Base-by-base conservation (phyloP, 768 basidiomycete genomes). In the Nidula microcarpa region DNA sequence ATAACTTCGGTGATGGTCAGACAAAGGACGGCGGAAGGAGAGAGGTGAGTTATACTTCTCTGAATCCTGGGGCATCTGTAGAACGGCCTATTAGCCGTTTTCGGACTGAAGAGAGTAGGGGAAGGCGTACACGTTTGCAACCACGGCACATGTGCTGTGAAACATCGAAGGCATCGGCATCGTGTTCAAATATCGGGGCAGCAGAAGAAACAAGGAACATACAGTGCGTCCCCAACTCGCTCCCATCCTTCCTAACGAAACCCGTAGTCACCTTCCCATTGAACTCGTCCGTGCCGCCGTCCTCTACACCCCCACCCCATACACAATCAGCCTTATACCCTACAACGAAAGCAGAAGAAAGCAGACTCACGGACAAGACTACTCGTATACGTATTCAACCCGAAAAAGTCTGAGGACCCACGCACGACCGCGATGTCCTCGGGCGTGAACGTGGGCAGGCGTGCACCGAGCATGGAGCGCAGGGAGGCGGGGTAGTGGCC, bases 391-490 rank as follows among this genome's bases (percentile, higher is more conserved):
- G 82, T 82, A 63, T 86, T 86, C 67, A 85, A 70, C 5, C 85
- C 85, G 58, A 84, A 83, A 68, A 86, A 87, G 61, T 84, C 85
- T 5, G 83, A 82, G 0, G 82, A 85, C 35, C 80, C 81, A 43
- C 79, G 76, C 37, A 87, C 80, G 14, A 86, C 65, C 1, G 65
- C 62, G n/a, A 78, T 52, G 54, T 87, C 82, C 32, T 81, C 82
- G 1, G 68, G 54, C 1, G 82, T 78, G 57, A 84, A 84, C 18
- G 73, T 69, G 1, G 81, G 80, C 3, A 87, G 76, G 13, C 81
- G 77, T 43, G 74, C 73, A 10, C 79, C 78, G 36, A 82, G 66
- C 48, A 79, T 70, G 16, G 71, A 60, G 45, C 74, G 72, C 53
- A 86, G 71, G 46, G 73, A 73, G 0, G 63, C 59, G 2, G 89